Percentiles rank a stretch among this genome's conserved stretches.
Conservation (phyloP, 2,329 filamentous ascomycete species). For the Monilinia vaccinii-corymbosi region DNA sequence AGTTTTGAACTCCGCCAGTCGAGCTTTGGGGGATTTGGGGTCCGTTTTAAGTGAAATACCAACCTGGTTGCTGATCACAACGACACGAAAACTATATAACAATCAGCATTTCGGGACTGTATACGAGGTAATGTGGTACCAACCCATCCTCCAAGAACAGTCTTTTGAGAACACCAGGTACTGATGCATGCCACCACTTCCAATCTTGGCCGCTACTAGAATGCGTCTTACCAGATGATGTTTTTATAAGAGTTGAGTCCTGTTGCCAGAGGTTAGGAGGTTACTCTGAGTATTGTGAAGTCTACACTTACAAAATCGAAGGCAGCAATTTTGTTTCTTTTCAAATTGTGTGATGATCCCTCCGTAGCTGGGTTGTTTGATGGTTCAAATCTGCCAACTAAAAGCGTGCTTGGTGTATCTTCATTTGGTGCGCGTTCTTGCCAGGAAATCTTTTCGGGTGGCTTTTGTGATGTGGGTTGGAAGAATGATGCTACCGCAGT, state of each 20-base stretch:
- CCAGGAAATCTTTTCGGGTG: slow-evolving; percentile 68
- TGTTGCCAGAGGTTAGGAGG: slow-evolving; percentile 27
- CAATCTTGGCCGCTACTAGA: slow-evolving; percentile 65
- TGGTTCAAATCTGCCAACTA: slow-evolving; percentile 64
- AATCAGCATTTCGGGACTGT: slow-evolving; percentile 1
- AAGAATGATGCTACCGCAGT: slow-evolving; percentile 76
- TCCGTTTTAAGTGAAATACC: slow-evolving; percentile 68
- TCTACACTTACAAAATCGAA: slow-evolving; percentile 51
- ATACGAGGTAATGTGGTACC: slow-evolving; percentile 15
- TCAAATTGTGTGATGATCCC: slow-evolving; percentile 15
- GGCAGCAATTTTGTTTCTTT: slow-evolving; percentile 54
- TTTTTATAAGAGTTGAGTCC: slow-evolving; percentile 82
- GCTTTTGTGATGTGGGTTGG: slow-evolving; percentile 75
- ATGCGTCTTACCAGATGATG: slow-evolving; percentile 74
- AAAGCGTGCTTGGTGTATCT: slow-evolving; percentile 46
- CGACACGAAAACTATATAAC: slow-evolving; percentile 54
- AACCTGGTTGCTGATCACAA: slow-evolving; percentile 83
- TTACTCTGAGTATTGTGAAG: background rate
- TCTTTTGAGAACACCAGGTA: slow-evolving; percentile 58
- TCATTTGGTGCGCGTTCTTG: slow-evolving; percentile 48
- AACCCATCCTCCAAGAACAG: slow-evolving; percentile 61
- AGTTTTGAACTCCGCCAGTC: slow-evolving; percentile 71
- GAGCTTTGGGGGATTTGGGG: slow-evolving; percentile 58
- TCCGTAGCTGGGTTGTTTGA: slow-evolving; percentile 27
- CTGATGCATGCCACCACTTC: slow-evolving; percentile 81